These are phyloP conservation scores for Paspalum notatum DNA, from an alignment of 176 grass and related monocot genomes.

Conservation along the genomic window DNA sequence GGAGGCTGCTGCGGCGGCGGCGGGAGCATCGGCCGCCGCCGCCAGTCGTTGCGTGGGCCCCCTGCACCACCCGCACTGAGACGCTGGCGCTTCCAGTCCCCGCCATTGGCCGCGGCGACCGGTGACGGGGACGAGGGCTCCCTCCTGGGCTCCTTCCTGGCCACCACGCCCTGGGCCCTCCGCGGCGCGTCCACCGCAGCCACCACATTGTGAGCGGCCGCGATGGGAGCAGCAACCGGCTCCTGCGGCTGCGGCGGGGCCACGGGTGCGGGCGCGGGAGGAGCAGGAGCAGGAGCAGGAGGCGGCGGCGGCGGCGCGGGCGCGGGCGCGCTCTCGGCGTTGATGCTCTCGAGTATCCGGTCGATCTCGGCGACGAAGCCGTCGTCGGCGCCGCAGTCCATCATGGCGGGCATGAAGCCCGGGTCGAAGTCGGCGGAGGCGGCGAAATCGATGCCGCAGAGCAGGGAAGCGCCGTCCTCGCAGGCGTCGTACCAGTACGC, in stretches of 20 bases:
- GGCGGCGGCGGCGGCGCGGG: not conserved
- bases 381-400: slow-evolving; percentile 63
- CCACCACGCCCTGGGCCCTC: slow-evolving; percentile 12
- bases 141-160: slow-evolving; percentile 35
- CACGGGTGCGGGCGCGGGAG: not conserved
- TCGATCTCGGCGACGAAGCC: slow-evolving; percentile 96
- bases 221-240: not conserved
- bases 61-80: not conserved
- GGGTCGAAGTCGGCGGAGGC: slow-evolving; percentile 71
- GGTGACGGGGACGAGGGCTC: not conserved
- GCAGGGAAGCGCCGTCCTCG: slow-evolving; percentile 67
- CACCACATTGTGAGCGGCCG: slow-evolving; percentile 33
- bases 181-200: not conserved
- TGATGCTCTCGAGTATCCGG: slow-evolving; percentile 89
- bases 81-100: slow-evolving; percentile 56
- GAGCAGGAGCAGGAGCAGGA: not conserved
- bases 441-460: slow-evolving; percentile 77
- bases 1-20: not conserved
- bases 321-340: slow-evolving; percentile 48
- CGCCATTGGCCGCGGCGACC: slow-evolving; percentile 21
- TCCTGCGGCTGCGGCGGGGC: slow-evolving; percentile 15
- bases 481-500: slow-evolving; percentile 94
- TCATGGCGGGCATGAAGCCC: slow-evolving; percentile 58
- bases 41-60: slow-evolving; percentile 28
- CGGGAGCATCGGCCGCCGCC: slow-evolving; percentile 29